Percentiles rank a stretch among this genome's conserved stretches.
Conservation (phyloP, 2,329 filamentous ascomycete genomes). For the Tolypocladium pustulatum region DNA sequence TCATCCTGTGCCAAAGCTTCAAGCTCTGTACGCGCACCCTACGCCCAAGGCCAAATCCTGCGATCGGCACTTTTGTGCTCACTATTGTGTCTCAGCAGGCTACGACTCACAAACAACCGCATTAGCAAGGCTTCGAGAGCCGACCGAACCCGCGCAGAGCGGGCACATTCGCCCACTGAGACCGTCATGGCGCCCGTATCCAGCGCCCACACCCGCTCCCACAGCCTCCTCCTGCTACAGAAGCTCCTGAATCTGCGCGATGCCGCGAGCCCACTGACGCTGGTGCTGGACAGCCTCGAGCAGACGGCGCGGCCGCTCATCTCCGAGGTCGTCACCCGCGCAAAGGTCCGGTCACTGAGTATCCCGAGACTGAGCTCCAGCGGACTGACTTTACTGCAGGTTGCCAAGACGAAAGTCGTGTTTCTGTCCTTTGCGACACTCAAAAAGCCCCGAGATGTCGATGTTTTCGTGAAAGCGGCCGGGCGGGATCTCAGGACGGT, state of each 20-base stretch:
- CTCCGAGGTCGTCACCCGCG: slow-evolving; percentile 63
- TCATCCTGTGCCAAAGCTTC: background rate
- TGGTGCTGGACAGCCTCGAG: slow-evolving; percentile 77
- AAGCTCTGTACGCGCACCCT: background rate
- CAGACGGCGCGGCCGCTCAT: slow-evolving; percentile 64
- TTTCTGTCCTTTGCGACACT: slow-evolving; percentile 72
- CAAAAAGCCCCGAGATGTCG: slow-evolving; percentile 50
- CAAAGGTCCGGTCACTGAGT: slow-evolving; percentile 42
- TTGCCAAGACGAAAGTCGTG: slow-evolving; percentile 58
- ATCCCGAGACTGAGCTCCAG: slow-evolving; percentile 5
- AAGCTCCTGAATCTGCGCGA: slow-evolving; percentile 72
- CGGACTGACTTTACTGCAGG: slow-evolving; percentile 18
- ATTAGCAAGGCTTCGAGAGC: background rate
- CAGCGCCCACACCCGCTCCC: slow-evolving; percentile 64
- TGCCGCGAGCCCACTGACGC: slow-evolving; percentile 73
- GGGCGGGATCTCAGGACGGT: slow-evolving; percentile 48
- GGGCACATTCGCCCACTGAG: background rate
- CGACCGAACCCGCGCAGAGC: background rate
- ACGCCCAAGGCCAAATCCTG: background rate
- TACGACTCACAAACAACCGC: background rate
- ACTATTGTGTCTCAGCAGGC: background rate
- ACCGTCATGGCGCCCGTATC: slow-evolving; percentile 41
- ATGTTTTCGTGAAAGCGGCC: slow-evolving; percentile 56
- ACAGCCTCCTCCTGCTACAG: slow-evolving; percentile 74
- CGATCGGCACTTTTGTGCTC: background rate